Conservation (phyloP, 2,329 filamentous ascomycete species). For the Rutstroemia sp. region DNA sequence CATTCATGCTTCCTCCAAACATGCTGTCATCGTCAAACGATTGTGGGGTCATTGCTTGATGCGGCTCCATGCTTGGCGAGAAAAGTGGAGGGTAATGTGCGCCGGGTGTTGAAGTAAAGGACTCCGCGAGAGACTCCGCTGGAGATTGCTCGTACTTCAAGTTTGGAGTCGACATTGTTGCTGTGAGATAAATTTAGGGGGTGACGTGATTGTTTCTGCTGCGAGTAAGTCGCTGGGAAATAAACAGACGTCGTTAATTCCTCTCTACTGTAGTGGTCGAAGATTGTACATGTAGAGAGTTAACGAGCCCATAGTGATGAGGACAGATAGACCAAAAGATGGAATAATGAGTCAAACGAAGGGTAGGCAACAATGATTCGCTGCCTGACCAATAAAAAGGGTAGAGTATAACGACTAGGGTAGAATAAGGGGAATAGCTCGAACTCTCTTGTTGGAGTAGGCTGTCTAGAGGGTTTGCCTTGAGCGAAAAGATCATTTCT, state of each 20-base stretch:
- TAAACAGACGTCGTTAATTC: neutral
- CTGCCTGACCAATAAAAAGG: neutral
- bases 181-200: neutral
- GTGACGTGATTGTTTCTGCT: neutral
- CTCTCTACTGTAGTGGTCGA: neutral
- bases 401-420: neutral
- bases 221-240: neutral
- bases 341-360: constrained; percentile 4
- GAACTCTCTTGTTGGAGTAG: neutral
- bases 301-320: constrained; percentile 4
- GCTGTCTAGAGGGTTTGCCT: neutral
- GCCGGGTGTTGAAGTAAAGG: constrained; percentile 29
- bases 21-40: constrained; percentile 29
- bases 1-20: constrained; percentile 21
- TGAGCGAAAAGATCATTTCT: neutral
- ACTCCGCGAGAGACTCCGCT: constrained; percentile 26
- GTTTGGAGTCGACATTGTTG: constrained; percentile 18
- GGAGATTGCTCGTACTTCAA: constrained; percentile 31
- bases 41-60: constrained; percentile 28
- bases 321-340: constrained; percentile 2
- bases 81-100: constrained; percentile 28
- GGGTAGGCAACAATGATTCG: neutral
- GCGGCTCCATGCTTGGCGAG: constrained; percentile 20
- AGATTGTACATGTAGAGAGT: constrained; percentile 1
- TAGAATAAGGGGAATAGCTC: neutral